phyloP scores from a whole-genome alignment of 331 rosid species.

The Pyrus hybrid region DNA sequence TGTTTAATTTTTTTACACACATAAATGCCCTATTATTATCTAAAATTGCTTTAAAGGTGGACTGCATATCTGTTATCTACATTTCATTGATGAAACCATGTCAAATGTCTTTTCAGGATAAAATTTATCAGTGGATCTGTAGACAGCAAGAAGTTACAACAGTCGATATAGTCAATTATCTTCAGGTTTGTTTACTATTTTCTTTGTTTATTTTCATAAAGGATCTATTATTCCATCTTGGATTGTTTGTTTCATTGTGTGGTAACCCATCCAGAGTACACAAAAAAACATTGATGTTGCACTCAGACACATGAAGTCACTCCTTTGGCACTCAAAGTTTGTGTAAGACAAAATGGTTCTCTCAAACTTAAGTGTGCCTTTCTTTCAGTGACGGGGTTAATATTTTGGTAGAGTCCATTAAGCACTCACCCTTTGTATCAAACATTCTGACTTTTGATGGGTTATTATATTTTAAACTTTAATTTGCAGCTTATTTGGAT shows the following conservation, averaged over 20 bases:
- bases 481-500: background rate
- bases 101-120: conserved; percentile 49
- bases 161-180: conserved; percentile 54
- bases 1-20: background rate
- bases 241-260: background rate
- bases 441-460: background rate
- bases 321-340: background rate
- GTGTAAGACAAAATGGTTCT: background rate
- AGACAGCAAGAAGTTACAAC: conserved; percentile 83
- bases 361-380: background rate
- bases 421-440: background rate
- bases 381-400: background rate
- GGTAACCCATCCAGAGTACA: background rate
- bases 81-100: background rate
- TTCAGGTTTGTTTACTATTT: conserved; percentile 47
- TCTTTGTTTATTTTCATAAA: background rate
- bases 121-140: conserved; percentile 82
- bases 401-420: background rate
- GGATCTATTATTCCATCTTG: background rate
- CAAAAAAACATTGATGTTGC: background rate
- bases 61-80: background rate
- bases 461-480: background rate
- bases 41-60: background rate
- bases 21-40: background rate
- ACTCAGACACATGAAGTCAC: background rate